Evolutionary conservation across 1,284 basidiomycete species (phyloP).

Genomic region (Calocybe gambosa): DNA sequence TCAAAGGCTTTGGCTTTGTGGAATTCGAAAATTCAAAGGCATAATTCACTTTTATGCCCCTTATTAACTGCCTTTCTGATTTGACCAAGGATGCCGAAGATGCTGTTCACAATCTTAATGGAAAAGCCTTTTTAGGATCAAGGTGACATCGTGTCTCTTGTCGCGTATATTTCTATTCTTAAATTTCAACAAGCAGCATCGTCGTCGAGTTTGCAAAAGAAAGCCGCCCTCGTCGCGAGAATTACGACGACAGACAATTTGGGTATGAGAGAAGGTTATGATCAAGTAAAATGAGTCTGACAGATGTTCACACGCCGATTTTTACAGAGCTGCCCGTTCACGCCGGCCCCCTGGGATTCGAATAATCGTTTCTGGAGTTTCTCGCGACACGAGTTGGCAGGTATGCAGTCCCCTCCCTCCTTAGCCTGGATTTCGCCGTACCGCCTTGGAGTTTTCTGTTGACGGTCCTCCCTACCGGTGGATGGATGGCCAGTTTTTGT

Average conservation of each 20-base stretch:
- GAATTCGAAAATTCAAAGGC: slow-evolving; percentile 85
- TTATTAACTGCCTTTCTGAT: slow-evolving; percentile 4
- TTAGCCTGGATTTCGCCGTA: slow-evolving; percentile 14
- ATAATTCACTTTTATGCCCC: slow-evolving; percentile 12
- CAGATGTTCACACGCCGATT: slow-evolving; percentile 9
- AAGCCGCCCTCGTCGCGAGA: slow-evolving; percentile 74
- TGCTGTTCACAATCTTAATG: slow-evolving; percentile 80
- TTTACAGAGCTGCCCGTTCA: slow-evolving; percentile 46
- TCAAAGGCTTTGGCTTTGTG: slow-evolving; percentile 83
- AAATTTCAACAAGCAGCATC: slow-evolving; percentile 46
- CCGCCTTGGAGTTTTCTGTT: slow-evolving; percentile 14
- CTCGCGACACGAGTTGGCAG: slow-evolving; percentile 96
- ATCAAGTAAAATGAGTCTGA: slow-evolving; percentile 2
- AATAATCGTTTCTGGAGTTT: slow-evolving; percentile 79
- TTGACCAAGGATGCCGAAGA: slow-evolving; percentile 81
- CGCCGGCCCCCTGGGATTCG: slow-evolving; percentile 79
- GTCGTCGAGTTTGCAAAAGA: slow-evolving; percentile 92
- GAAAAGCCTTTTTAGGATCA: slow-evolving; percentile 82
- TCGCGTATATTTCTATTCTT: neutral
- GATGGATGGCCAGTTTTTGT: slow-evolving; percentile 15
- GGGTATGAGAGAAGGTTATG: slow-evolving; percentile 35
- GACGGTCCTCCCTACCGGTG: slow-evolving; percentile 8
- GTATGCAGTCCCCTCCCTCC: slow-evolving; percentile 46
- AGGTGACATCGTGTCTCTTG: slow-evolving; percentile 44
- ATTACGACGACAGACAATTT: slow-evolving; percentile 51